phyloP scores from a whole-genome alignment of 169 alveolate species.

The Plasmodium gaboni region DNA sequence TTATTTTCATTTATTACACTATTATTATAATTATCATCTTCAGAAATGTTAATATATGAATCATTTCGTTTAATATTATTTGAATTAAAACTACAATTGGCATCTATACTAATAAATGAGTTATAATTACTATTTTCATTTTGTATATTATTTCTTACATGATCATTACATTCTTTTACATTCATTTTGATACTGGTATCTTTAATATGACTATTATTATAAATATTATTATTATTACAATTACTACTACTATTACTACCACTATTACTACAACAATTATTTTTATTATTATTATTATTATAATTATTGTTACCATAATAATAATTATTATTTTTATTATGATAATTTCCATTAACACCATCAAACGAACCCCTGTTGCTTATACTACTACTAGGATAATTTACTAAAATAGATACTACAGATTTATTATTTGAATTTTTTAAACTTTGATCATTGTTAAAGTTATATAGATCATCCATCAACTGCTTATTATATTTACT shows the following conservation, averaged over 20 bases:
- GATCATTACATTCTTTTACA: too few species aligned
- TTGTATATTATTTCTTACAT: background rate
- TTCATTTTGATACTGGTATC: too few species aligned
- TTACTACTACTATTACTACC: background rate
- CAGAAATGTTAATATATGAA: constrained; percentile 22
- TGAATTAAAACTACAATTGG: constrained; percentile 14
- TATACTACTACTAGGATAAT: constrained; percentile 7
- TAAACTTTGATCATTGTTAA: constrained; percentile 13
- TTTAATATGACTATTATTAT: constrained; percentile 1
- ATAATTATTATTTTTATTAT: background rate
- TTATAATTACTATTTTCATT: background rate
- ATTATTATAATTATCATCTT: constrained; percentile 12
- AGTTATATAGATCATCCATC: constrained; percentile 1
- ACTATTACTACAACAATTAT: background rate
- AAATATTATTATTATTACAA: background rate
- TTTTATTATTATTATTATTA: background rate
- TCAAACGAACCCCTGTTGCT: background rate
- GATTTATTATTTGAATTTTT: constrained; percentile 16
- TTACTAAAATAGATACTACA: constrained; percentile 26
- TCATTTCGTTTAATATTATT: constrained; percentile 70
- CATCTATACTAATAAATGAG: background rate
- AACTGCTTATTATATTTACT: background rate
- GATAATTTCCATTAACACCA: constrained; percentile 6
- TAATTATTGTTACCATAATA: background rate
- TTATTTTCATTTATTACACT: constrained; percentile 4